phyloP scores from a whole-genome alignment of 148 eudicot species.

The Amaranthus hypochondriacus region DNA sequence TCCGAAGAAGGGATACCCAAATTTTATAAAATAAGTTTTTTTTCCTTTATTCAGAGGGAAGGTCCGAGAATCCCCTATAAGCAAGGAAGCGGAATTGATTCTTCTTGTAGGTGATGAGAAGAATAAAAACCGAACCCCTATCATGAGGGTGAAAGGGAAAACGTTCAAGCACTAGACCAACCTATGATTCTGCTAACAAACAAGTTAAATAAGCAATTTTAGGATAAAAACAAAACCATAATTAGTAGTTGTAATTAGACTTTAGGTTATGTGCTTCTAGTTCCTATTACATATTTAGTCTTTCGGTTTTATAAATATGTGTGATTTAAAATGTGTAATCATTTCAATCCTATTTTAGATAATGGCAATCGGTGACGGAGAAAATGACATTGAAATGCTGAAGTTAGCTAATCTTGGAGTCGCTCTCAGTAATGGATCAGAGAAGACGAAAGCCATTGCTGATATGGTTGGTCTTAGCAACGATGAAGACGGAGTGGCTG shows the following conservation, averaged over 20 bases:
- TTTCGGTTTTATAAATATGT: not conserved
- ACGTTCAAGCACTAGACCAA: too few species aligned
- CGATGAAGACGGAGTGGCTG: conserved; percentile 95
- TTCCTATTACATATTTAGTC: not conserved
- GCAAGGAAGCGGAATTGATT: too few species aligned
- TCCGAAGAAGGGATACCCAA: too few species aligned
- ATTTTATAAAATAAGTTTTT: too few species aligned
- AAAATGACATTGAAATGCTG: conserved; percentile 94
- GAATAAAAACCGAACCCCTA: too few species aligned
- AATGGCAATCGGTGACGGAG: conserved; percentile 96
- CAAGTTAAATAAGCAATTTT: too few species aligned
- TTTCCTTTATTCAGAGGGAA: too few species aligned
- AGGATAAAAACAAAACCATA: too few species aligned
- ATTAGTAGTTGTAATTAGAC: not conserved
- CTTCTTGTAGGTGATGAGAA: too few species aligned
- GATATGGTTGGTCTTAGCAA: conserved; percentile 68
- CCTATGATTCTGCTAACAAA: too few species aligned
- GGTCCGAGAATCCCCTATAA: too few species aligned
- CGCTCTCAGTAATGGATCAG: conserved; percentile 89
- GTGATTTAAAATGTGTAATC: not conserved
- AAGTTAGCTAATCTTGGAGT: conserved; percentile 75
- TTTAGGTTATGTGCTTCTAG: not conserved
- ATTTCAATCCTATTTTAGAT: conserved; percentile 34
- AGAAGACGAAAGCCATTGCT: conserved; percentile 77
- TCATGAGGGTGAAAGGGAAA: too few species aligned